These are phyloP conservation scores for Senecio squalidus DNA, from an alignment of 140 eudicot genomes.

Conservation along the genomic window DNA sequence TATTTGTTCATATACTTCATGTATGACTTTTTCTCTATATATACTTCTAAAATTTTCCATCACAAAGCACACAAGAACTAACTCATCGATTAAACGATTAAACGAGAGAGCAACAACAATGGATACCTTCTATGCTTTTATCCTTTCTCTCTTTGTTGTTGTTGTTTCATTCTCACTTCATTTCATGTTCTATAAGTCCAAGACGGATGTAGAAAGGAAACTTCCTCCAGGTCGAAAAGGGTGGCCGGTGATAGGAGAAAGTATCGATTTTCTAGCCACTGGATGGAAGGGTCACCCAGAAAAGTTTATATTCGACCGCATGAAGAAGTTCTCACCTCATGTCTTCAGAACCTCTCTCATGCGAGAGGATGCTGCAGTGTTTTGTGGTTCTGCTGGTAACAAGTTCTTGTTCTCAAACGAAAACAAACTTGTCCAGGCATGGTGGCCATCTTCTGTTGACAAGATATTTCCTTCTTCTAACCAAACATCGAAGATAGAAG, in stretches of 20 bases:
- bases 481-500: background rate
- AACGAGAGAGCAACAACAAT: slow-evolving; percentile 10
- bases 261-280: background rate
- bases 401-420: background rate
- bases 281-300: slow-evolving; percentile 5
- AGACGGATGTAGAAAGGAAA: background rate
- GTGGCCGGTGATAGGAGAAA: slow-evolving; percentile 3
- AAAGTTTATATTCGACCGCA: background rate
- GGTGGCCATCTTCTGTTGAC: slow-evolving; percentile 8
- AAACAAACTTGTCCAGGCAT: slow-evolving; percentile 5
- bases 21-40: slow-evolving; percentile 2
- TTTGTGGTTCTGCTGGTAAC: background rate
- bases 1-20: background rate
- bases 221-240: background rate
- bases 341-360: background rate
- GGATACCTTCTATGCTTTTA: slow-evolving; percentile 31
- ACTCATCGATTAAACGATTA: background rate
- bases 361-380: slow-evolving; percentile 1
- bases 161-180: slow-evolving; percentile 23
- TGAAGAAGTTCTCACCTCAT: background rate
- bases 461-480: slow-evolving; percentile 1
- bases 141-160: slow-evolving; percentile 26
- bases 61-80: background rate
- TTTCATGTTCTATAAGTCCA: slow-evolving; percentile 25
- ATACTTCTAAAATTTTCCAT: background rate